Base-by-base conservation (phyloP, 441 rosid genomes). In the Gossypium davidsonii region DNA sequence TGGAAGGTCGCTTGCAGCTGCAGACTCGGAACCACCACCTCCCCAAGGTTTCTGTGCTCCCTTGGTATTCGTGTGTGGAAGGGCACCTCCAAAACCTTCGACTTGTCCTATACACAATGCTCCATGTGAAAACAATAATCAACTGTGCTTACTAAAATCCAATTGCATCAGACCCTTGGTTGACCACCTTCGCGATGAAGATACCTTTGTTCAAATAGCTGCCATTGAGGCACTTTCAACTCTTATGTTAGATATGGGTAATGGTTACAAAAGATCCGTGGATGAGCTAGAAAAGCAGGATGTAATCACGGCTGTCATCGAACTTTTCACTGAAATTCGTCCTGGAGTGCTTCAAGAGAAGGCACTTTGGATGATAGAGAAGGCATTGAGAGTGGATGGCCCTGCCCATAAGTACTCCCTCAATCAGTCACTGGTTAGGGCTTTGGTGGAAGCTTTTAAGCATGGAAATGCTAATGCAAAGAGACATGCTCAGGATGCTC, bases 271-370 rank as follows among this genome's bases (percentile, higher is more conserved):
- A 71, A 62, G 80, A 74, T 77, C 71, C 0, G 67, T 64, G 42
- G 79, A 76, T 46, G 85, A 78, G 76, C 82, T 84, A n/a, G 80
- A 81, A 58, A 61, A 70, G 14, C 71, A 70, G 8, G 76, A 71
- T 1, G 83, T 73, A 3, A 31, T 76, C 2, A 60, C 42, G 26
- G 71, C 59, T 4, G 70, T 82, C 66, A 37, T 84, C 44, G 74
- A 11, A 63, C 80, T 80, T 70, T 78, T 80, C 74, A 79, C 62
- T 17, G 68, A 78, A 25, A 63, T 79, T 37, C 77, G 64, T 60
- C 80, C 85, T 2, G 83, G 85, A 25, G 71, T 69, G 37, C 83
- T 82, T 34, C 83, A 80, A 53, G 82, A 84, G 74, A 78, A 72
- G 63, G 21, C 81, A 63, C 55, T 78, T 53, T 76, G 87, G 85